Evolutionary conservation across 768 basidiomycete genomes (phyloP), one percentile per base, ranked within the genome.

Genomic region (Panaeolus cyanescens): DNA sequence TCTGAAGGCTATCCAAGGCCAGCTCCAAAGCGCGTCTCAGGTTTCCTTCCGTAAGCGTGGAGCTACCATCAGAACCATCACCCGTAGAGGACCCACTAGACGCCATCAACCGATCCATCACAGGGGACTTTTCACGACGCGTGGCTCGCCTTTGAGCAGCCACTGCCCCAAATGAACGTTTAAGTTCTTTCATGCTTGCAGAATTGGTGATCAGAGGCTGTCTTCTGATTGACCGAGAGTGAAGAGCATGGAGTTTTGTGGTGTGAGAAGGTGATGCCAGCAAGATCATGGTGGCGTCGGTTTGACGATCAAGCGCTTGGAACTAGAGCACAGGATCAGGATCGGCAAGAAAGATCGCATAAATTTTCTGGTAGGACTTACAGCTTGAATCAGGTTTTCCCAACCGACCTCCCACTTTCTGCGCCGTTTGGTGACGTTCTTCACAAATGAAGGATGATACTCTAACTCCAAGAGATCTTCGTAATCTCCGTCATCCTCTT

Each of bases 251-350:
- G 5, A 90, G 68, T 65, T 88, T 89, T 15, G 83, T 85, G 12
- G 86, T 80, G 68, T 93, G 91, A 2, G 90, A 85, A 0, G 91
- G 92, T 0, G 91, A 83, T 4, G 91, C 91, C 25, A 93, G 75
- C 0, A 93, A 74, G 25, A 93, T 73, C 77, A 93, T 81, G 0
- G 90, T 92, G 9, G 91, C 81, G 65, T 93, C 92, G 3, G 92
- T 93, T 71, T 92, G 89, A 42, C 90, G 82, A 74, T 93, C 91
- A 31, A 93, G 75, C 32, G 81, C 81, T 75, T 91, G 88, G 80
- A 93, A 89, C 91, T 93, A 62, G 32, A 63, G 25, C 40, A 59
- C 10, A 59, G 12, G 10, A 20, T 50, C 9, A 50, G 37, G 15
- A 55, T 32, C 32, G 55, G 25, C 54, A 20, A 13, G 19, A 59